A percentile compares a stretch with the other conserved stretches of the same genome.
Evolutionary conservation across 225 moss, liverwort and hornwort species (phyloP).

Genomic region (Antitrichia curtipendula): DNA sequence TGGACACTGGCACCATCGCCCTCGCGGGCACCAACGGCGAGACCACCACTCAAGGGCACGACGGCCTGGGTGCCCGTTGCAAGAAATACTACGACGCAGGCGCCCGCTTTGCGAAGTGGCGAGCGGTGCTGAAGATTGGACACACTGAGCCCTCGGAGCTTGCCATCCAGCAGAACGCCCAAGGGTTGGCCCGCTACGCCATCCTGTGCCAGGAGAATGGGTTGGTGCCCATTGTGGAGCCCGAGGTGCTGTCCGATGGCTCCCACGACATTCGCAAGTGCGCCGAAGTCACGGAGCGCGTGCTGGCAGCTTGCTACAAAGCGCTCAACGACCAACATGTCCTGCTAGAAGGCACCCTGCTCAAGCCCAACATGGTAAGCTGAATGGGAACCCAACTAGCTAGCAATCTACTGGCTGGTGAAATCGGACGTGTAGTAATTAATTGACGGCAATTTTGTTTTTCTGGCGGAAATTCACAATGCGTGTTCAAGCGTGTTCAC

Average conservation of each 20-base stretch:
- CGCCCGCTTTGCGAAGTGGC: conserved; percentile 37
- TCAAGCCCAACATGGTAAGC: conserved; percentile 44
- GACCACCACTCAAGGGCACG: conserved; percentile 44
- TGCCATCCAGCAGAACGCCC: conserved; percentile 33
- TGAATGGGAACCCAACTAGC: neutral
- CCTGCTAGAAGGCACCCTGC: conserved; percentile 29
- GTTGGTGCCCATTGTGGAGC: conserved; percentile 35
- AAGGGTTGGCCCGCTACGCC: conserved; percentile 40
- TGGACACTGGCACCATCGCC: conserved; percentile 28
- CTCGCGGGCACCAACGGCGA: conserved; percentile 47
- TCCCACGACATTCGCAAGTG: conserved; percentile 49
- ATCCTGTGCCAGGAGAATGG: conserved; percentile 46
- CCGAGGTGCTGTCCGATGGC: conserved; percentile 31
- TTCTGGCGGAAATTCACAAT: neutral
- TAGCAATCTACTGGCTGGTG: neutral
- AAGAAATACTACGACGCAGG: conserved; percentile 46
- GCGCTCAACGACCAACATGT: conserved; percentile 48
- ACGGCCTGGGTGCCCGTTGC: conserved; percentile 30
- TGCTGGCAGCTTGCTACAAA: conserved; percentile 44
- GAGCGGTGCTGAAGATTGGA: conserved; percentile 43
- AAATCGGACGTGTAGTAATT: too few species aligned
- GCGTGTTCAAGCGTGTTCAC: neutral
- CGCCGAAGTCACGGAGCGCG: conserved; percentile 42
- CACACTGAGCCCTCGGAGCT: conserved; percentile 42
- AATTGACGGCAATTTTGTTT: neutral